Evolutionary conservation across 2,329 filamentous ascomycete species (phyloP), one percentile per base, ranked within the genome.

Genomic region (Aschersonia sp.): DNA sequence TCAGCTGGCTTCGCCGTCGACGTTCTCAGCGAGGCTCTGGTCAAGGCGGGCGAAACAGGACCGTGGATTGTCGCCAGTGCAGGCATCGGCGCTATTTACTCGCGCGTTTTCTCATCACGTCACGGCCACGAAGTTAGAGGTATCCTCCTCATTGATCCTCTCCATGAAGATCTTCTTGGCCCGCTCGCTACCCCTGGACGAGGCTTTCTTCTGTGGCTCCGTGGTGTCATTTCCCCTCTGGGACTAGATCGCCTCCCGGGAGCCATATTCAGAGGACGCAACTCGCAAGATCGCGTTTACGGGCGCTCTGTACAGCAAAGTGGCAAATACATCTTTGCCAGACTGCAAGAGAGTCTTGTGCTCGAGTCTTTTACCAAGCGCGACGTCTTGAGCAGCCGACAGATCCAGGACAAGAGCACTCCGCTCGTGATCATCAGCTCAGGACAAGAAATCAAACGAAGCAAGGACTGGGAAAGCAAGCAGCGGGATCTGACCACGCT

Each of bases 1-100:
- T 94, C 87, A 5, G 90, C 87, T 5, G 88, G 89, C 42, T 95
- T 96, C 78, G 83, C 85, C n/a, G 82, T 86, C 5, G 88, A 95
- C 58, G 87, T 82, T 0, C 71, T 97, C 30, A 89, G 87, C 42
- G 89, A 97, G 67, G 87, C 88, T 3, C 75, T 98, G 5, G 81
- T 83, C 2, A 72, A 79, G 41, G 79, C 85, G 4, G 88, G 83
- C 30, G 92, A 97, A 66, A 73, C 80, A 44, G 89, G 90, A 0
- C 90, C 92, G 0, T 98, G 86, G 84, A 75, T 98, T 31, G 71
- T 96, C 5, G 83, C 88, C 37, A 88, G 86, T 43, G 85, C 88
- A 4, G 90, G 90, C 31, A 77, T 94, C 47, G 92, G 90, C 10
- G 86, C 85, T 47, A 78, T 97, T 46, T 92, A 96, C 60, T 87